A percentile compares a stretch with the other conserved stretches of the same genome.
Evolutionary conservation across 495 filamentous ascomycete species (phyloP).

Genomic region (Oleoguttula mirabilis): DNA sequence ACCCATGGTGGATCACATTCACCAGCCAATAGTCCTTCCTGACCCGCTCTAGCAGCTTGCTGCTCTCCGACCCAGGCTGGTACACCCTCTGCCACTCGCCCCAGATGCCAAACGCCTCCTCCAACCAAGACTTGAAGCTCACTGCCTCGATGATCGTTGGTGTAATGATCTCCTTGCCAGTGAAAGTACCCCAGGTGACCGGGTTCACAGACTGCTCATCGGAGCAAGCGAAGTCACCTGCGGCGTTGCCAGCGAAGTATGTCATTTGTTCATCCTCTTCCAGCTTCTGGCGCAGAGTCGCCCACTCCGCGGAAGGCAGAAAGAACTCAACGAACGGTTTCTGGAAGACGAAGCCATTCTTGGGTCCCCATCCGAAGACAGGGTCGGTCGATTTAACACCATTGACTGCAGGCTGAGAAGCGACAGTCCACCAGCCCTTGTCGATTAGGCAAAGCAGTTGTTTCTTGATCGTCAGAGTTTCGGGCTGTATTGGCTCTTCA

Average conservation of each 20-base stretch:
- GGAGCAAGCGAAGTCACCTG: slow-evolving; percentile 59
- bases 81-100: slow-evolving; percentile 85
- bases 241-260: slow-evolving; percentile 71
- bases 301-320: slow-evolving; percentile 59
- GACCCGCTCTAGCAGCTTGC: slow-evolving; percentile 53
- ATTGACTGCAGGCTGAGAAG: slow-evolving; percentile 92
- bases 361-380: slow-evolving; percentile 91
- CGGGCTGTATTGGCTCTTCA: slow-evolving; percentile 74
- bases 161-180: slow-evolving; percentile 90
- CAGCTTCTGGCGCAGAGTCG: slow-evolving; percentile 48
- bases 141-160: slow-evolving; percentile 97
- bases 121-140: slow-evolving; percentile 86
- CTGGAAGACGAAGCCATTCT: slow-evolving; percentile 90
- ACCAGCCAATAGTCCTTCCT: slow-evolving; percentile 70
- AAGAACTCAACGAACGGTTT: slow-evolving; percentile 98
- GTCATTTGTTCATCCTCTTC: slow-evolving; percentile 48
- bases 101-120: slow-evolving; percentile 95
- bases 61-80: slow-evolving; percentile 49
- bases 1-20: slow-evolving; percentile 82
- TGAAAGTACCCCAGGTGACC: slow-evolving; percentile 94
- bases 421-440: slow-evolving; percentile 91
- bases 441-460: slow-evolving; percentile 63
- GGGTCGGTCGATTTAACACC: slow-evolving; percentile 60
- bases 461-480: slow-evolving; percentile 66
- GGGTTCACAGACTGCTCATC: slow-evolving; percentile 66